Conservation (phyloP, 345 rosid species). For the Eucalyptus pumila region DNA sequence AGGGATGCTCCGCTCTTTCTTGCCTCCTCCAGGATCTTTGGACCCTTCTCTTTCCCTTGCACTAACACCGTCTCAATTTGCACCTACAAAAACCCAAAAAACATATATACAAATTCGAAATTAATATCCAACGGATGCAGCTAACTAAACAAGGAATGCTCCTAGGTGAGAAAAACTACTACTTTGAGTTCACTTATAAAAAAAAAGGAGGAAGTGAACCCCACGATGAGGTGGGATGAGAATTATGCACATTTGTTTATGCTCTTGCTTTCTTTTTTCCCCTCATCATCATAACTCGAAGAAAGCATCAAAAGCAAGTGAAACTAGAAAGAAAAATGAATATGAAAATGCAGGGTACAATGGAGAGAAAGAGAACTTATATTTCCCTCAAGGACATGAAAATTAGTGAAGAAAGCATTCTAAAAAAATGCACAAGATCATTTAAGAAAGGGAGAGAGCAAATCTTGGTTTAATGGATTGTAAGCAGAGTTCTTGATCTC, state of each 20-base stretch:
- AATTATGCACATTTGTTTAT: background rate
- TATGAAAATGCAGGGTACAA: background rate
- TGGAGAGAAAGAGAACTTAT: background rate
- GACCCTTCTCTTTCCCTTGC: conserved; percentile 76
- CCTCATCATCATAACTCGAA: background rate
- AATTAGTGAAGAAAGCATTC: background rate
- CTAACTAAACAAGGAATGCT: background rate
- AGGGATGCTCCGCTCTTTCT: conserved; percentile 48
- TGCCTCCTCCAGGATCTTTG: conserved; percentile 74
- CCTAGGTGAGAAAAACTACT: background rate
- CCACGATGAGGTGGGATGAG: background rate
- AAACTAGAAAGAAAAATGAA: background rate
- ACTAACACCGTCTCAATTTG: conserved; percentile 48
- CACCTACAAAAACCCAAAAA: conserved; percentile 18
- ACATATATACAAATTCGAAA: background rate
- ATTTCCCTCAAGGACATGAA: background rate
- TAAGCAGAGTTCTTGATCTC: background rate
- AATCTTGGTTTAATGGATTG: background rate
- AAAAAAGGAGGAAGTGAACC: background rate
- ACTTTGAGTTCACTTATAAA: background rate
- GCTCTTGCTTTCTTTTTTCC: background rate
- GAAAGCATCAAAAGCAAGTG: background rate
- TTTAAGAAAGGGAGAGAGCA: background rate
- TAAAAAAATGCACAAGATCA: background rate
- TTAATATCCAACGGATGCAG: background rate